These are phyloP conservation scores for Hordeum pubiflorum DNA, from an alignment of 202 grass and related monocot genomes.

Conservation along the genomic window DNA sequence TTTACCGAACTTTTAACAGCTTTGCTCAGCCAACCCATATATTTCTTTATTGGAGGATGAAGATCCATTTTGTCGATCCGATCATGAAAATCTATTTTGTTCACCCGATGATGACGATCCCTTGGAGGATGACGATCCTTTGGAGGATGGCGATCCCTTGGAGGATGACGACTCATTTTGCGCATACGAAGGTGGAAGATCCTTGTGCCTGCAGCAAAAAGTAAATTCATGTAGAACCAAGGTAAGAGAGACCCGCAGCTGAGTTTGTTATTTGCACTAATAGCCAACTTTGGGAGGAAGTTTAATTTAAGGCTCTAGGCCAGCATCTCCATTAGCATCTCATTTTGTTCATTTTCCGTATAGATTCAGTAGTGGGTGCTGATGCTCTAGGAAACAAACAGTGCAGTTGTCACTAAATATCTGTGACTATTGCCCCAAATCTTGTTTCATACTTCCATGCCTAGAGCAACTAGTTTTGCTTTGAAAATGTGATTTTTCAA, in stretches of 20 bases:
- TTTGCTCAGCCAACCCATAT: conserved; percentile 58
- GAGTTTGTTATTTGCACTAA: not conserved
- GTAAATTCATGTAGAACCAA: not conserved
- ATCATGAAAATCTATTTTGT: not conserved
- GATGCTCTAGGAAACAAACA: not conserved
- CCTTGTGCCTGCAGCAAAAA: conserved; percentile 24
- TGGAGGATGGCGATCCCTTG: not conserved
- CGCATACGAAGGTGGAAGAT: not conserved
- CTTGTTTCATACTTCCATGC: not conserved
- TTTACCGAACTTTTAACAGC: conserved; percentile 42
- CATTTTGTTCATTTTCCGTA: not conserved
- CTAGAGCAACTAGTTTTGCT: not conserved
- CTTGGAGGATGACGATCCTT: not conserved
- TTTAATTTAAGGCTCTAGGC: not conserved
- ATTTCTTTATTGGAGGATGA: conserved; percentile 3
- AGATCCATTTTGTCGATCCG: conserved; percentile 23
- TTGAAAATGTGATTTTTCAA: not conserved
- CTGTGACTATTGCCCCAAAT: not conserved
- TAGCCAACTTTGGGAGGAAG: not conserved
- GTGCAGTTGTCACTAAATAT: not conserved
- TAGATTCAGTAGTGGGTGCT: not conserved
- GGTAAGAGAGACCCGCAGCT: conserved; percentile 5
- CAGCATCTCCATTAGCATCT: not conserved
- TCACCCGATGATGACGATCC: not conserved
- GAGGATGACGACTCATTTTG: not conserved